Evolutionary conservation across 1,139 yeast genomes (phyloP).

Genomic region (Scheffersomyces insectosa): DNA sequence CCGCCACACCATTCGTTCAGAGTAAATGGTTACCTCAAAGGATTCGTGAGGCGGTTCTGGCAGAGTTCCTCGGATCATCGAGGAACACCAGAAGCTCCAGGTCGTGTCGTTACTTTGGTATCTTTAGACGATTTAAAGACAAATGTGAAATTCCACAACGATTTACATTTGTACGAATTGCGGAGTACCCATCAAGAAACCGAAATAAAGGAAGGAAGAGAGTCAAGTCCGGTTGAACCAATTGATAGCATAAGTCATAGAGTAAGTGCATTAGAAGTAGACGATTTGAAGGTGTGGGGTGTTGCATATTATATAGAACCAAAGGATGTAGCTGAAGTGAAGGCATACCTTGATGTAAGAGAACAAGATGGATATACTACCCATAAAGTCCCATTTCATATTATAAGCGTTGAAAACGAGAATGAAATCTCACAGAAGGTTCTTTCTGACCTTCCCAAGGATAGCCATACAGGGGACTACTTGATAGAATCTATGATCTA

Average conservation of each 20-base stretch:
- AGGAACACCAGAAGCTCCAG: constrained; percentile 83
- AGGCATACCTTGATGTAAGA: constrained; percentile 70
- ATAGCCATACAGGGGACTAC: constrained; percentile 33
- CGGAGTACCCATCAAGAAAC: constrained; percentile 10
- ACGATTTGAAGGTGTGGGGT: constrained; percentile 68
- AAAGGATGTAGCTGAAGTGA: constrained; percentile 59
- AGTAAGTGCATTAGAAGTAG: constrained; percentile 27
- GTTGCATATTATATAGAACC: constrained; percentile 83
- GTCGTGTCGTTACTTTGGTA: constrained; percentile 82
- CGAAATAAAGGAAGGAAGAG: constrained; percentile 4
- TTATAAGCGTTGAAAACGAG: constrained; percentile 30
- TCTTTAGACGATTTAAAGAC: constrained; percentile 53
- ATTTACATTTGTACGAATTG: constrained; percentile 44
- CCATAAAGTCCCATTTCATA: constrained; percentile 66
- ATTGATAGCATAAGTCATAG: constrained; percentile 12
- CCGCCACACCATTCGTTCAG: constrained; percentile 68
- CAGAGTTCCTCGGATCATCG: constrained; percentile 88
- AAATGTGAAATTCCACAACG: constrained; percentile 43
- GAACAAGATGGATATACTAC: constrained; percentile 88
- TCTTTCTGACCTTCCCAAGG: constrained; percentile 17
- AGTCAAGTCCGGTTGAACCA: constrained; percentile 1
- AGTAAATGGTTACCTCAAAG: constrained; percentile 73
- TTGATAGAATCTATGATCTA: constrained; percentile 67
- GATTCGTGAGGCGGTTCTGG: constrained; percentile 86
- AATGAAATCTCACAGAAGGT: constrained; percentile 4